Evolutionary conservation across 345 rosid genomes (phyloP), one percentile per base, ranked within the genome.

Genomic region (Melastoma malabathricum): DNA sequence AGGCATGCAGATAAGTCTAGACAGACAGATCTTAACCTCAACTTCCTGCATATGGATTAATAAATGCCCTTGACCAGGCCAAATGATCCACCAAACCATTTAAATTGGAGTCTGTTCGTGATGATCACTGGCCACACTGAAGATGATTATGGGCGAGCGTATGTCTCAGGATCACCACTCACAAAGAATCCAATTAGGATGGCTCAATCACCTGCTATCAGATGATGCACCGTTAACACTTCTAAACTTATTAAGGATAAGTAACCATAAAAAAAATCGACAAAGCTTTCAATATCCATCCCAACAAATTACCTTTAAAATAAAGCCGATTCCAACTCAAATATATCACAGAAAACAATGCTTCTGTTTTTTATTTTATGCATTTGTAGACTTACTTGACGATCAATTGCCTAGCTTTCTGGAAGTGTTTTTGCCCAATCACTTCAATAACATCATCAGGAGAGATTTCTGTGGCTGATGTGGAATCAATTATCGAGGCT

Each of bases 401-500:
- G 72, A 89, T 86, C 9, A 80, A 77, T 70, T 66, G 77, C 69
- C 96, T 80, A 17, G 96, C 97, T 69, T 83, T 89, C 96, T 88
- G 86, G 64, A 89, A 89, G 69, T 58, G 83, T 63, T 80, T 83
- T 57, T 81, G 96, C 69, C 97, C 97, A 62, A 89, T 77, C 55
- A 76, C 62, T 66, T 81, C 96, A 39, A 86, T 94, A 49, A 86
- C 81, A 27, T 86, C 90, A 73, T 86, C 97, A 10, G 96, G 96
- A 57, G 86, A 71, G 18, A 83, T 48, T 60, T 76, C 90, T 54
- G 67, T 15, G 44, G 73, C 69, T 22, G 84, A 71, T 39, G 68
- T 41, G 47, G 86, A 77, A 73, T 86, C 94, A 58, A 82, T 71
- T 68, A 79, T 70, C 10, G 90, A 83, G 48, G 73, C 68, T 66